These are phyloP conservation scores for Avena eriantha DNA, from an alignment of 176 grass and related monocot genomes.

Conservation along the genomic window DNA sequence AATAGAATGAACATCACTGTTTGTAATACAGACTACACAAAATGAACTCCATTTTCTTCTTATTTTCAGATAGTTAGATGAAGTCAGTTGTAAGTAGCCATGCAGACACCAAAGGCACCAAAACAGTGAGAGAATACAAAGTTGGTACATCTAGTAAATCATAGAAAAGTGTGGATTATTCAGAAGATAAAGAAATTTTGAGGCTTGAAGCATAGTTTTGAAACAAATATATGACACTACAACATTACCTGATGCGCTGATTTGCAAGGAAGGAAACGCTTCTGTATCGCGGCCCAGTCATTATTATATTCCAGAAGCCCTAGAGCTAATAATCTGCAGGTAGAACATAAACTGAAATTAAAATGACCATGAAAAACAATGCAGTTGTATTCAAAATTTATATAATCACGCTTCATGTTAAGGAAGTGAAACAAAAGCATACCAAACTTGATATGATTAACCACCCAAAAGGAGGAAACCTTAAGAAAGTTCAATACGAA, in stretches of 20 bases:
- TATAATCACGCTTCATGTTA: slow-evolving; percentile 18
- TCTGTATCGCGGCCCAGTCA: slow-evolving; percentile 90
- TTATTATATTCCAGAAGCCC: slow-evolving; percentile 89
- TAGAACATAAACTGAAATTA: slow-evolving; percentile 26
- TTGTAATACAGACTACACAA: neutral
- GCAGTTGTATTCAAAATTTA: neutral
- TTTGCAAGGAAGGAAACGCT: slow-evolving; percentile 96
- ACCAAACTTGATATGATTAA: slow-evolving; percentile 44
- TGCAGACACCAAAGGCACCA: slow-evolving; percentile 1
- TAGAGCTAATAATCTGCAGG: slow-evolving; percentile 89
- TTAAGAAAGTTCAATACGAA: slow-evolving; percentile 18
- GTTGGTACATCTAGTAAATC: slow-evolving; percentile 33
- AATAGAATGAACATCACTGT: neutral
- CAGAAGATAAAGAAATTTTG: neutral
- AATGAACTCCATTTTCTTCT: slow-evolving; percentile 16
- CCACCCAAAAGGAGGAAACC: neutral
- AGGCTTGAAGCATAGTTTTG: slow-evolving; percentile 5
- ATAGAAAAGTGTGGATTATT: slow-evolving; percentile 20
- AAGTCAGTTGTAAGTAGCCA: slow-evolving; percentile 4
- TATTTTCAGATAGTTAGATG: slow-evolving; percentile 3
- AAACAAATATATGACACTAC: slow-evolving; percentile 21
- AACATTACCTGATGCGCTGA: slow-evolving; percentile 77
- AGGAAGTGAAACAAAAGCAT: slow-evolving; percentile 24
- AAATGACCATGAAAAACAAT: slow-evolving; percentile 25
- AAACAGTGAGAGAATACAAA: slow-evolving; percentile 34